Percentiles rank a stretch among this genome's conserved stretches.
Conservation (phyloP, 2,329 filamentous ascomycete species). For the Neofusicoccum sp. region DNA sequence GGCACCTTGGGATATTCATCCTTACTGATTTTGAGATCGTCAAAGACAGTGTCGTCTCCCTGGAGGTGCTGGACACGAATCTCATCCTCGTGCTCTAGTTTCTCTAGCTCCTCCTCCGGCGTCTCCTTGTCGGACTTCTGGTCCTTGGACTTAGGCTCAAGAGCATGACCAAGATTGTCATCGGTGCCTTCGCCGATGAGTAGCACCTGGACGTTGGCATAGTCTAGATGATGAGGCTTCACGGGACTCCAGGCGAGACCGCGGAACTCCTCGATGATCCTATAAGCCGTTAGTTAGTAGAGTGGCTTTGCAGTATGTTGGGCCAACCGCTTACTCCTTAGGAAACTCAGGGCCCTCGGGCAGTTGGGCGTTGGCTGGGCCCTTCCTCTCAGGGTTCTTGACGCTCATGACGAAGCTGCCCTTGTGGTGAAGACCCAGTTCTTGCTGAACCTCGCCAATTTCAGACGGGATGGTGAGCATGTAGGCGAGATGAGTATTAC, state of each 20-base stretch:
- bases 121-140: constrained; percentile 62
- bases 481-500: constrained; percentile 77
- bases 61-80: constrained; percentile 63
- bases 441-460: constrained; percentile 71
- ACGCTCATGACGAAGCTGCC: constrained; percentile 79
- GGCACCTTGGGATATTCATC: constrained; percentile 66
- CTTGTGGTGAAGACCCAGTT: constrained; percentile 70
- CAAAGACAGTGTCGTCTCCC: constrained; percentile 63
- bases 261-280: constrained; percentile 71
- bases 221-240: constrained; percentile 73
- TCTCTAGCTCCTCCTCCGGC: constrained; percentile 71
- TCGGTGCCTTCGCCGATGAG: constrained; percentile 71
- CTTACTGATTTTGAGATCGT: constrained; percentile 61
- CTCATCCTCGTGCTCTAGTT: constrained; percentile 74
- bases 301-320: background rate
- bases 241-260: constrained; percentile 74
- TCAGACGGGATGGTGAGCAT: constrained; percentile 73
- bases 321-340: constrained; percentile 58
- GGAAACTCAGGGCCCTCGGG: constrained; percentile 70
- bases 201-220: constrained; percentile 74
- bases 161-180: constrained; percentile 58
- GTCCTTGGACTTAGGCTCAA: constrained; percentile 59
- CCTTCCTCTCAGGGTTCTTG: constrained; percentile 74
- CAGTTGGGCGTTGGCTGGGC: constrained; percentile 65
- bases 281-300: constrained; percentile 33